These are phyloP conservation scores for Fusarium annulatum DNA, from an alignment of 2,329 filamentous ascomycete genomes.

Conservation along the genomic window DNA sequence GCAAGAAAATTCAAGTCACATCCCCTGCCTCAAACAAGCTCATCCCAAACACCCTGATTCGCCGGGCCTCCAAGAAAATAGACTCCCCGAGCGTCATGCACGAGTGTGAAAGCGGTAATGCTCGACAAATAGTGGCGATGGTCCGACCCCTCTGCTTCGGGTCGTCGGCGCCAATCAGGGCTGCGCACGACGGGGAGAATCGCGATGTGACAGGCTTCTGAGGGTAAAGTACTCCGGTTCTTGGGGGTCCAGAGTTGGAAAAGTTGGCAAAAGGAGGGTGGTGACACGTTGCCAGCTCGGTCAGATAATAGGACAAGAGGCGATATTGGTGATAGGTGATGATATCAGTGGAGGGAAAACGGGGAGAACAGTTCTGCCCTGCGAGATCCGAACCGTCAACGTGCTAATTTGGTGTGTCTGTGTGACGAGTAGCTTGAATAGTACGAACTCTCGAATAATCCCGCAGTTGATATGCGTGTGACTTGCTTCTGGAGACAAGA, in stretches of 20 bases:
- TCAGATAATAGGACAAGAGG: background rate
- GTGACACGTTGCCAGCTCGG: background rate
- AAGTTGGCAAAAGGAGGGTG: background rate
- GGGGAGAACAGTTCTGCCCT: slow-evolving; percentile 20
- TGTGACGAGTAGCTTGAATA: slow-evolving; percentile 17
- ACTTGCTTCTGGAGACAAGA: background rate
- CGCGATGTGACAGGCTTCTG: slow-evolving; percentile 18
- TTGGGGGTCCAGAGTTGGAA: background rate
- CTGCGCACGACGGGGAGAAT: slow-evolving; percentile 20
- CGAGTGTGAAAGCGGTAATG: slow-evolving; percentile 36
- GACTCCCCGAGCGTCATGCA: slow-evolving; percentile 38
- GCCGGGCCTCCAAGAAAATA: slow-evolving; percentile 26
- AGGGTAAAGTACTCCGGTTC: slow-evolving; percentile 1
- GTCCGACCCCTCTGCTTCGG: slow-evolving; percentile 35
- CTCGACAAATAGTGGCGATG: slow-evolving; percentile 33
- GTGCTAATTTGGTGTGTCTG: slow-evolving; percentile 8
- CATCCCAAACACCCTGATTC: slow-evolving; percentile 17
- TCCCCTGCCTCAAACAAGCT: slow-evolving; percentile 29
- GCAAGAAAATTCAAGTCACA: background rate
- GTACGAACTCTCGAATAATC: slow-evolving; percentile 28
- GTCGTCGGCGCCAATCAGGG: slow-evolving; percentile 38
- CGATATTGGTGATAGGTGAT: background rate
- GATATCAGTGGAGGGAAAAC: background rate
- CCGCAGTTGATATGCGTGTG: slow-evolving; percentile 33
- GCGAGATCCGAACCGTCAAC: slow-evolving; percentile 35